Base-by-base conservation (phyloP, 2,329 filamentous ascomycete genomes). In the Aspergillus versicolor region DNA sequence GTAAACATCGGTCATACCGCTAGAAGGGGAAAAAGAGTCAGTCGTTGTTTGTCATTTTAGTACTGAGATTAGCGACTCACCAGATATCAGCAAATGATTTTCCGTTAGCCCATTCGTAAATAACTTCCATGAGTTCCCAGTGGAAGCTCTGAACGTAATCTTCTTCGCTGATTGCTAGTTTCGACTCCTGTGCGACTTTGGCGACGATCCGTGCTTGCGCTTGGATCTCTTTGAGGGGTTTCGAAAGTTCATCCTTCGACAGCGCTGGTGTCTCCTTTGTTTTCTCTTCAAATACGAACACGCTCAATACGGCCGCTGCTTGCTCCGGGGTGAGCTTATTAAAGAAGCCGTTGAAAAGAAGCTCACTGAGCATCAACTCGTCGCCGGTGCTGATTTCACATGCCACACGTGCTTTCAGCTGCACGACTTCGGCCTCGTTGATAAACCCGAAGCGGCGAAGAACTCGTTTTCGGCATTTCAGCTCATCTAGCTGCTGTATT, bases 1-100 rank as follows among this genome's bases (percentile, higher is more conserved):
- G 75, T 97, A 99, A 27, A 93, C 91, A 67, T 97, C 93, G 27
- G 94, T 97, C 92, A 99, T 97, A 91, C 96, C 96, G 78, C 93
- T 96, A 62, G 47, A 24, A 68, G 11, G 24, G 50, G 9, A 30
- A 30, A 30, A 53, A 52, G 52, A 15, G 52, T 63, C 57, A 57
- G 22, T 22, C 3, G 46, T 52, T 22, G 44, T 51, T 34, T 17
- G 12, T 27, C 11, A 42, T 22, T 22, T 46, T 19, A 34, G 41
- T 19, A 21, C 27, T 22, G 27, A 34, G 22, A 52, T 46, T 27
- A 37, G 56, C 32, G 56, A 84, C 91, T 70, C 85, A 96, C 93
- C 94, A 97, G 61, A 99, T 97, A 66, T 96, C 88, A 1, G 90
- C 86, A 79, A 99, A 99, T 0, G 90, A 87, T 65, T 89, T 89